Conservation (phyloP, 768 basidiomycete genomes). For the Calocybe gangraenosa region DNA sequence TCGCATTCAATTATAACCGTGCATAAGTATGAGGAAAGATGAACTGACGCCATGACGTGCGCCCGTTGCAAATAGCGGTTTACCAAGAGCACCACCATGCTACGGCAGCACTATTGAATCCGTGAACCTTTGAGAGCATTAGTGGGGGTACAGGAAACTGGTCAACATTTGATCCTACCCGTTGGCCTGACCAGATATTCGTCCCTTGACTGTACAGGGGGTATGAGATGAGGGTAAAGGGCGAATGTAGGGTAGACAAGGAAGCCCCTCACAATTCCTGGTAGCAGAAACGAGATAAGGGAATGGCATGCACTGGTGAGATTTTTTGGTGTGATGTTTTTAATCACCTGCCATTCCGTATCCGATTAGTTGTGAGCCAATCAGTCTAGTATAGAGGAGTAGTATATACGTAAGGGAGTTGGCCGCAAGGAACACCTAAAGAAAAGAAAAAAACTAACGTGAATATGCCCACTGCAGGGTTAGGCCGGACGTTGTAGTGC, state of each 20-base stretch:
- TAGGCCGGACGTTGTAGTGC: constrained; percentile 42
- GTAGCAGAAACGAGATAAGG: neutral
- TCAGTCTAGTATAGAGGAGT: no score
- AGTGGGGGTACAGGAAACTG: neutral
- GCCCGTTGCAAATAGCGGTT: constrained; percentile 39
- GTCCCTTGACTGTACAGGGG: constrained; percentile 42
- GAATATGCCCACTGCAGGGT: constrained; percentile 36
- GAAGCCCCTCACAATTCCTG: constrained; percentile 32
- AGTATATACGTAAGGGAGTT: no score
- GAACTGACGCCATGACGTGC: constrained; percentile 36
- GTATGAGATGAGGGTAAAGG: constrained; percentile 35
- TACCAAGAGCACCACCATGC: constrained; percentile 54
- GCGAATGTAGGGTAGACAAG: constrained; percentile 44
- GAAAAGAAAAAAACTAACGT: no score
- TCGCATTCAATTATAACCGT: neutral
- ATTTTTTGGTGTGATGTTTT: no score
- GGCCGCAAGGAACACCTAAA: no score
- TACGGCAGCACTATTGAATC: constrained; percentile 48
- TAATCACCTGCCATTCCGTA: constrained; percentile 30
- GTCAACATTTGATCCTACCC: constrained; percentile 24
- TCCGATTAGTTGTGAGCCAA: constrained; percentile 33
- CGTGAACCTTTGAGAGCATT: constrained; percentile 26
- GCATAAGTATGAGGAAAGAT: constrained; percentile 10
- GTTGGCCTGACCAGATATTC: constrained; percentile 54
- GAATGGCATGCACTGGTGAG: neutral